phyloP scores from a whole-genome alignment of 2,329 filamentous ascomycete species.

The Diplodia corticola region DNA sequence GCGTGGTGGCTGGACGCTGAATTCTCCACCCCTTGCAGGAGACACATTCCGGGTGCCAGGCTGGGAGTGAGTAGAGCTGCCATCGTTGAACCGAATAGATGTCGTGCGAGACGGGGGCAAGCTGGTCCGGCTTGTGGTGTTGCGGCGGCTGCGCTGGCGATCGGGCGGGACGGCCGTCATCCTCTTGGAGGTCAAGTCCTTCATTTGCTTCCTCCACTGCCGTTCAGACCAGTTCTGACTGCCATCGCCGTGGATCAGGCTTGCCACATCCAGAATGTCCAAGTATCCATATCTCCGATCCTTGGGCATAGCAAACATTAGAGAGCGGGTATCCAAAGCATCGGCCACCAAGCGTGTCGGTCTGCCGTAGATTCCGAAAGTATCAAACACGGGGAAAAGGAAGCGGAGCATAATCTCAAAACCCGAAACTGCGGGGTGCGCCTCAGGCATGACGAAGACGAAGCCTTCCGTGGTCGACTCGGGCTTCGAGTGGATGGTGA shows the following conservation, averaged over 20 bases:
- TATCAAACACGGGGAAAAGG: conserved; percentile 91
- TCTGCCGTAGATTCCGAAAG: conserved; percentile 86
- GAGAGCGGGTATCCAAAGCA: conserved; percentile 77
- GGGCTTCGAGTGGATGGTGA: conserved; percentile 80
- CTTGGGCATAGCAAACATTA: conserved; percentile 98
- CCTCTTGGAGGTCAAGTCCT: conserved; percentile 79
- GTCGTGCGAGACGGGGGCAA: conserved; percentile 37
- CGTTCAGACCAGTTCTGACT: conserved; percentile 78
- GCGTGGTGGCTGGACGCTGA: conserved; percentile 35
- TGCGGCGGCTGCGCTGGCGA: conserved; percentile 36
- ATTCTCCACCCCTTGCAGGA: conserved; percentile 37
- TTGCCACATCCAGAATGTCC: conserved; percentile 81
- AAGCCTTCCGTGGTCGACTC: conserved; percentile 84
- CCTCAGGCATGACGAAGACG: conserved; percentile 96
- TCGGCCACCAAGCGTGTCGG: conserved; percentile 85
- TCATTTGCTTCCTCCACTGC: conserved; percentile 86
- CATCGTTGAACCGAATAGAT: conserved; percentile 47
- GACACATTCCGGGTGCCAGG: conserved; percentile 48
- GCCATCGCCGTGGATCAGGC: conserved; percentile 74
- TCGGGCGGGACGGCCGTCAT: conserved; percentile 55
- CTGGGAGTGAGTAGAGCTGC: conserved; percentile 43
- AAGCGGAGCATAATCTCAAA: conserved; percentile 95
- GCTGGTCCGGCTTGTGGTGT: conserved; percentile 45
- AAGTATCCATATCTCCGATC: conserved; percentile 86
- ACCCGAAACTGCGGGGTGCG: conserved; percentile 84